A percentile compares a stretch with the other conserved stretches of the same genome.
phyloP scores from a whole-genome alignment of 331 rosid genomes.

The Saraca asoca region DNA sequence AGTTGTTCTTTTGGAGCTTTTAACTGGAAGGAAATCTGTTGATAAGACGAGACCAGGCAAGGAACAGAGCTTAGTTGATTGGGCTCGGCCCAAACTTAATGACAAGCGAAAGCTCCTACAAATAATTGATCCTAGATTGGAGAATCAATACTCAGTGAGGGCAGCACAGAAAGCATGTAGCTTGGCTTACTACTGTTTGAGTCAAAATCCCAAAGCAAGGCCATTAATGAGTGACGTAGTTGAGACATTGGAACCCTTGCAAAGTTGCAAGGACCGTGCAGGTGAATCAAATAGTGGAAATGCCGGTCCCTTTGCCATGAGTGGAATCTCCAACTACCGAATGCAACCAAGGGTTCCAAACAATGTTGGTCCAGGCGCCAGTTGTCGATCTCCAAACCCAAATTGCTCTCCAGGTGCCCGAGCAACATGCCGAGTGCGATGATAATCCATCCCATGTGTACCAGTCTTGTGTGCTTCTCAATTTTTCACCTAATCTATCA shows the following conservation, averaged over 20 bases:
- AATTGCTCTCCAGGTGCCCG: slow-evolving; percentile 80
- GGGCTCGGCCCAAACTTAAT: slow-evolving; percentile 98
- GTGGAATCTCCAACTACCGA: slow-evolving; percentile 63
- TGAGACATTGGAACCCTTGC: slow-evolving; percentile 94
- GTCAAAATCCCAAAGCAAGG: slow-evolving; percentile 99
- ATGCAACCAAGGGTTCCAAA: slow-evolving; percentile 73
- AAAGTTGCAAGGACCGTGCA: slow-evolving; percentile 64
- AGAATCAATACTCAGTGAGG: slow-evolving; percentile 85
- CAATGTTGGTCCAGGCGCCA: slow-evolving; percentile 75
- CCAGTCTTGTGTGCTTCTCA: slow-evolving; percentile 39
- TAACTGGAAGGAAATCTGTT: slow-evolving; percentile 90
- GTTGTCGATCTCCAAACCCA: slow-evolving; percentile 93
- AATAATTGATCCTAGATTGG: slow-evolving; percentile 92
- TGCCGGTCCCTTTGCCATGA: slow-evolving; percentile 58
- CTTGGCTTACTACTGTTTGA: slow-evolving; percentile 95
- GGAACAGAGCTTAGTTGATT: slow-evolving; percentile 97
- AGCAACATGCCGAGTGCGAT: slow-evolving; percentile 88
- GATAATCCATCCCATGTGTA: slow-evolving; percentile 43
- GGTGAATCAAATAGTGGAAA: slow-evolving; percentile 55
- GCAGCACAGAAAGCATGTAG: slow-evolving; percentile 99
- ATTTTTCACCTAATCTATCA: slow-evolving; percentile 32
- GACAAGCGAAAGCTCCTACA: slow-evolving; percentile 97
- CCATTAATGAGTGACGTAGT: slow-evolving; percentile 99
- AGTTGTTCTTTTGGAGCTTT: slow-evolving; percentile 97
- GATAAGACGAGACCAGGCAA: slow-evolving; percentile 94